Evolutionary conservation across 306 rosid species (phyloP).

Genomic region (Quercus robur): DNA sequence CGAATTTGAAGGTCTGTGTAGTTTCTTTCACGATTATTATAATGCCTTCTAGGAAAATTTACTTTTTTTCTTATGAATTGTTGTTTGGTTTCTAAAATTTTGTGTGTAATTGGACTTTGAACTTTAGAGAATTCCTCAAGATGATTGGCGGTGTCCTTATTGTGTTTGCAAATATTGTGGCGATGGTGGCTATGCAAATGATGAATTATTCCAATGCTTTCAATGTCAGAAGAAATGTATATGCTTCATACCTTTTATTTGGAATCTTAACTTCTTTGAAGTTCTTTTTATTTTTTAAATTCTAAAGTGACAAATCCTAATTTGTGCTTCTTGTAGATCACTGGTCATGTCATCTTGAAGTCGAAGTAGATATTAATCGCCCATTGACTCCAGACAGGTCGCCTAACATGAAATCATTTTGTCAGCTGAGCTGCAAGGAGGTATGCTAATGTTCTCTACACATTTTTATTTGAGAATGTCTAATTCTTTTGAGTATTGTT

Average conservation of each 20-base stretch:
- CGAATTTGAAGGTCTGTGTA: conserved; percentile 30
- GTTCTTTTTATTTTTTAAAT: background rate
- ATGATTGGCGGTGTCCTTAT: conserved; percentile 35
- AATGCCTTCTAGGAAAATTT: background rate
- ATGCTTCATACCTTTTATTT: background rate
- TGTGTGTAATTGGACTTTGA: background rate
- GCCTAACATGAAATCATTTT: background rate
- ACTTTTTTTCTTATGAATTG: background rate
- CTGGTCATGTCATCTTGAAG: conserved; percentile 21
- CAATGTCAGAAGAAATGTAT: conserved; percentile 35
- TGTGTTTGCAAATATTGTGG: conserved; percentile 39
- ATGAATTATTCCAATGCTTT: conserved; percentile 13
- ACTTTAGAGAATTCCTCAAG: conserved; percentile 28
- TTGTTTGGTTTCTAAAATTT: background rate
- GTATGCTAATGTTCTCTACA: conserved; percentile 10
- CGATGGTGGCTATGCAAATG: background rate
- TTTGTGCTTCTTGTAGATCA: conserved; percentile 31
- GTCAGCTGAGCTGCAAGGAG: conserved; percentile 23
- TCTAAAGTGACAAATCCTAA: background rate
- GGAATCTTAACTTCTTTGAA: background rate
- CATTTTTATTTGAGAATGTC: background rate
- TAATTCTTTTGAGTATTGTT: background rate
- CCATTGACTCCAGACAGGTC: background rate
- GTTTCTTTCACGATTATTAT: background rate
- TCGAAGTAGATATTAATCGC: background rate